Evolutionary conservation across 805 yeast species (phyloP), one percentile per base, ranked within the genome.

Genomic region (Zygosaccharomyces gambellarensis): DNA sequence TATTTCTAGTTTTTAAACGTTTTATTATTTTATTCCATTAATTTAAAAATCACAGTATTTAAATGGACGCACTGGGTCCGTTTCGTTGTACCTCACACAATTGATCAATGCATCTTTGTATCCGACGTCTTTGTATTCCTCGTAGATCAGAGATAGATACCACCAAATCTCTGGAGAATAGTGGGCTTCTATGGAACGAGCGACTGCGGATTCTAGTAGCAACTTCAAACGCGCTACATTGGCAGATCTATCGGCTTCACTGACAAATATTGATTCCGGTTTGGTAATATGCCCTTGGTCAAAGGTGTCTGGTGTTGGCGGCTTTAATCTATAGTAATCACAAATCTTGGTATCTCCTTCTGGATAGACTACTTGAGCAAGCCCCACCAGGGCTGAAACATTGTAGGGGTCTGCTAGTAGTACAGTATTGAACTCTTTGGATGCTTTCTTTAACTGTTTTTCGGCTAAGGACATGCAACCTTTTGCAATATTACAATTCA

Each of bases 111-210:
- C 71, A 28, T 76, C 76, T 52, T 78, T 72, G 32, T 69, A 64
- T 19, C 71, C 66, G 51, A 74, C 74, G 51, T 83, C 86, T 40
- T 78, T 81, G 43, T 77, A 68, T 23, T 61, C 70, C 53, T 83
- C 90, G 62, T 85, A 85, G 21, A 86, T 75, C 54, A 74, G 67
- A 1, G 88, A 78, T 49, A 87, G 70, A 48, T 77, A 76, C 77
- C 80, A 83, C 85, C 90, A 85, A 10, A 84, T 73, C 63, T 88
- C 96, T 6, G 81, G 69, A 10, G 70, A 65, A 46, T 63, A 60
- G 14, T 74, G 63, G 9, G 79, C 81, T 12, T 73, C 72, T n/a
- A 69, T 62, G 1, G 70, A 64, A 38, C 61, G 65, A 10, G 64
- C 63, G 2, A 68, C 59, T 23, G 67, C 59, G 3, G 62, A 60